Evolutionary conservation across 306 rosid species (phyloP), one percentile per base, ranked within the genome.

Genomic region (Chamaecrista fasciculata): DNA sequence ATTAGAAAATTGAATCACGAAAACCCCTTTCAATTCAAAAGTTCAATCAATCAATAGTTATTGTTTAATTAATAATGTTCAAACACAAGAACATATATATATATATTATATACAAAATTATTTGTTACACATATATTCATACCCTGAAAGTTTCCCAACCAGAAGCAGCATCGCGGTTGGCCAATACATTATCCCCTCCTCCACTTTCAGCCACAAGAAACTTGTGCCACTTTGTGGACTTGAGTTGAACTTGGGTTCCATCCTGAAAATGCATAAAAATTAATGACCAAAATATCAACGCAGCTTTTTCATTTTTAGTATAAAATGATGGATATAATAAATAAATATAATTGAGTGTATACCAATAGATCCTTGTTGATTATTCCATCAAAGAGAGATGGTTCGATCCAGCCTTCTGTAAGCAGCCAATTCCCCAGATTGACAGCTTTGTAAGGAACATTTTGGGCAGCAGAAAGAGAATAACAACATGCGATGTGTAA

Each of bases 141-240:
- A 73, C 89, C 71, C 42, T 74, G 75, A 81, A 84, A 40, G 91
- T 86, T 84, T 84, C 86, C 88, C 89, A 84, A 55, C 69, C 81
- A 46, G 82, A 79, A 64, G 86, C 76, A 4, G 83, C 58, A 12
- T 20, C 43, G 10, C 86, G 83, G 66, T 84, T 84, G 11, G 86
- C 74, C 21, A 84, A 78, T 61, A 84, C n/a, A 56, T 3, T 34
- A 19, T 68, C 42, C 25, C 85, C 85, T 28, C 89, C 91, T 1
- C 91, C 91, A 48, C 74, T 42, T 76, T 81, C 82, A 1, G 86
- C 47, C 12, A 64, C 1, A 4, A 86, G 75, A 83, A 79, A 86
- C 66, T 8, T 81, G 37, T 81, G 83, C 8, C 74, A 73, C 77
- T 74, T 86, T 3, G 78, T 62, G 18, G 88, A 83, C 78, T 44